Base-by-base conservation (phyloP, 129 eudicot species). In the Chrysanthemum lavandulifolium region DNA sequence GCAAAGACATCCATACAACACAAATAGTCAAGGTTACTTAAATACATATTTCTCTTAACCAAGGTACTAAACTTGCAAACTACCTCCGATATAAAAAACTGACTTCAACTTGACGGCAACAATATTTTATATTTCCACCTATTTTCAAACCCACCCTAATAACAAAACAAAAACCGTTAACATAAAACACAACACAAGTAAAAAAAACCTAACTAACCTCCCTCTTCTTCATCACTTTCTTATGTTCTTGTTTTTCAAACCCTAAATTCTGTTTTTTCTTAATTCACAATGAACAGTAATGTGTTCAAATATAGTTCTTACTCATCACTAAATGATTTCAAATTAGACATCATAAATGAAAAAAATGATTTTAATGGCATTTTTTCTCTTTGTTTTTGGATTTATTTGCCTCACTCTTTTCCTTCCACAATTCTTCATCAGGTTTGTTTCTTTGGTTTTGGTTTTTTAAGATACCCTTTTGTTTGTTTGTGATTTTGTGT, bases 311-410 rank as follows among this genome's bases (percentile, higher is more conserved):
- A 77, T 65, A 68, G 79, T 5, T 81, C 70, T 33, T 90, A 90
- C 78, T 48, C 76, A 27, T 72, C 69, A 63, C 65, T 87, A 86
- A 85, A 75, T 31, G 82, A 90, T 80, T 80, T 90, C 27, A 76
- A 72, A 74, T 84, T 90, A 74, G 88, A 84, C 69, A 80, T 90
- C 70, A 67, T 45, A 18, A 77, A 49, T 58, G 33, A 40, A 8
- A 40, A 40, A 40, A 7, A 8, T 40, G 47, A 33, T 6, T 66
- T 73, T 45, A 84, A 81, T 68, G 79, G 65, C 61, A 13, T 52
- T 54, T 83, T 90, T 50, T 60, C 78, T 57, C 58, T 90, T n/a
- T 85, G 94, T 69, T 87, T 90, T 76, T 90, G 96, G 96, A 77
- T 90, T 56, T 87, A 80, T 84, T 68, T 83, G 19, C 73, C 77